These are phyloP conservation scores for Aspergillus pseudonomiae DNA, from an alignment of 2,329 filamentous ascomycete species.

Conservation along the genomic window DNA sequence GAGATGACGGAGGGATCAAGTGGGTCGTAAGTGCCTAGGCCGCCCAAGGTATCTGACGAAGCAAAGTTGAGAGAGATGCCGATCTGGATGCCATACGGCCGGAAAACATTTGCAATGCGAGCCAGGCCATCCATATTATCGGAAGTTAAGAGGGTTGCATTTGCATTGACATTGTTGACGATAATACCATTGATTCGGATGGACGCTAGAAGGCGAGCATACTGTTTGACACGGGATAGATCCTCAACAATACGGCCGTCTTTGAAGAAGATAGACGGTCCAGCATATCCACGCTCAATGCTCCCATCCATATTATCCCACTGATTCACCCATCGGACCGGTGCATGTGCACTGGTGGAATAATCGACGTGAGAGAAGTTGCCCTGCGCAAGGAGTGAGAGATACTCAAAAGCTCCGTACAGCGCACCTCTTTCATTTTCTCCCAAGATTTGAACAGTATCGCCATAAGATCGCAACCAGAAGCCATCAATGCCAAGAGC, in stretches of 20 bases:
- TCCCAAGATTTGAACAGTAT: constrained; percentile 61
- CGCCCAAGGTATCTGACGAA: constrained; percentile 60
- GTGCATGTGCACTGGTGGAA: constrained; percentile 60
- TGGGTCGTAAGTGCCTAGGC: constrained; percentile 66
- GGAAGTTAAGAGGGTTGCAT: constrained; percentile 58
- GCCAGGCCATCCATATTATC: constrained; percentile 64
- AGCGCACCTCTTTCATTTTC: constrained; percentile 69
- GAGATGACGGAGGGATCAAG: constrained; percentile 61
- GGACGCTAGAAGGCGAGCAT: constrained; percentile 68
- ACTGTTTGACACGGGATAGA: constrained; percentile 62
- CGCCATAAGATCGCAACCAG: constrained; percentile 56
- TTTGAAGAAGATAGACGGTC: constrained; percentile 69
- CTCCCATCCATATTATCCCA: constrained; percentile 72
- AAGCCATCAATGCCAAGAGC: constrained; percentile 54
- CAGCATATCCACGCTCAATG: constrained; percentile 70
- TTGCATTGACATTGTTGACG: constrained; percentile 74
- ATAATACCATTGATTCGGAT: constrained; percentile 68
- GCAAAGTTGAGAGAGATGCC: constrained; percentile 71
- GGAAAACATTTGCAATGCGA: constrained; percentile 65
- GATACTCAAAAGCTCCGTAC: constrained; percentile 70
- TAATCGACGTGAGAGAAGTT: constrained; percentile 54
- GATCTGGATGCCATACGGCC: constrained; percentile 68
- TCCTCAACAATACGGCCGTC: constrained; percentile 60
- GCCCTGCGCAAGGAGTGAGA: constrained; percentile 65
- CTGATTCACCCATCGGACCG: constrained; percentile 71